Conservation (phyloP, 345 rosid species). For the Anastatica hierochuntica region DNA sequence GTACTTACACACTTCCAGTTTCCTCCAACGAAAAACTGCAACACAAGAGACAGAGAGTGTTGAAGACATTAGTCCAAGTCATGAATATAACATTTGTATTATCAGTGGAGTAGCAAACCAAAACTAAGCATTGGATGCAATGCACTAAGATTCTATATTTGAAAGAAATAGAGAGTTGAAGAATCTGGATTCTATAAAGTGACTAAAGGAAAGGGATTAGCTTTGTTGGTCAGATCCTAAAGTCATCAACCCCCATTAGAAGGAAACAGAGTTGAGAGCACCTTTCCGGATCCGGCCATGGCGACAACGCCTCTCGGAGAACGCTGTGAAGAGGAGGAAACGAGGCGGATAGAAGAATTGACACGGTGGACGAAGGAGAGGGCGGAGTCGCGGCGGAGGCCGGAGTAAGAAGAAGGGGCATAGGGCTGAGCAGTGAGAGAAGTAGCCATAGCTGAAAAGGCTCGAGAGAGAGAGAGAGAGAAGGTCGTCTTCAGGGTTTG, state of each 20-base stretch:
- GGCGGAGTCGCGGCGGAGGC: not conserved
- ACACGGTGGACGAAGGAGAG: slow-evolving; percentile 27
- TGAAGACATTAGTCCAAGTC: not conserved
- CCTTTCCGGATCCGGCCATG: slow-evolving; percentile 96
- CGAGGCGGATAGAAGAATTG: slow-evolving; percentile 39
- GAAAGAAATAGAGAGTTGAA: not conserved
- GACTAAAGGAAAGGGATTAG: too few relatives aligned
- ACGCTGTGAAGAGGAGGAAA: slow-evolving; percentile 42
- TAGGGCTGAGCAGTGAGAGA: slow-evolving; percentile 25
- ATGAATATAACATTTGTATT: not conserved
- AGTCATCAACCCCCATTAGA: too few relatives aligned
- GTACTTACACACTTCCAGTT: slow-evolving; percentile 98
- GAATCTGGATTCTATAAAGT: too few relatives aligned
- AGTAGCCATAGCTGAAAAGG: slow-evolving; percentile 11
- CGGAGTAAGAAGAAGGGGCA: slow-evolving; percentile 37
- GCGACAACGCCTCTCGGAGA: slow-evolving; percentile 52
- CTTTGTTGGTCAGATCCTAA: too few relatives aligned
- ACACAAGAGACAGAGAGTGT: slow-evolving; percentile 6
- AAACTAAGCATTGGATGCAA: not conserved
- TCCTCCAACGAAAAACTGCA: slow-evolving; percentile 99
- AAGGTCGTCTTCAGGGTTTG: slow-evolving; percentile 4
- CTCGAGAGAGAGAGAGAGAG: slow-evolving; percentile 1
- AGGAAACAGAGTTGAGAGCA: not conserved
- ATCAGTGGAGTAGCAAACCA: not conserved
- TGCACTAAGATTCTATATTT: not conserved